These are phyloP conservation scores for Didymella pinodella DNA, from an alignment of 2,329 filamentous ascomycete species.

Conservation along the genomic window DNA sequence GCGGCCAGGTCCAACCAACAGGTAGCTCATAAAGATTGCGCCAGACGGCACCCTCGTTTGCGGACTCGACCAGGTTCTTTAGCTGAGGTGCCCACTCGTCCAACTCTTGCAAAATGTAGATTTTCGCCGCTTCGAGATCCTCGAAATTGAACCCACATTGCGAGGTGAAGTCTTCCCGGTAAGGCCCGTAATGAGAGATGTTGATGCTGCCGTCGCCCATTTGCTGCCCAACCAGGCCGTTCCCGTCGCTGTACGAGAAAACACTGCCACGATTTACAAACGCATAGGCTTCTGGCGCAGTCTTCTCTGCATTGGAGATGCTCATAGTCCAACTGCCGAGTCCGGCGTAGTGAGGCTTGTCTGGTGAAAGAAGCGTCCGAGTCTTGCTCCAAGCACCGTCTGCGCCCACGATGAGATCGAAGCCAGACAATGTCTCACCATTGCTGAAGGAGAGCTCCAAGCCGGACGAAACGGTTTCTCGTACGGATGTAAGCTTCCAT, in stretches of 20 bases:
- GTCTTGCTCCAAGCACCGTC: slow-evolving; percentile 56
- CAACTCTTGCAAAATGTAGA: slow-evolving; percentile 32
- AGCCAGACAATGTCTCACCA: slow-evolving; percentile 38
- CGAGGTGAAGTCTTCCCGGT: slow-evolving; percentile 36
- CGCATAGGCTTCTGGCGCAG: slow-evolving; percentile 39
- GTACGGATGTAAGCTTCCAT: slow-evolving; percentile 30
- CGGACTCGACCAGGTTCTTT: slow-evolving; percentile 34
- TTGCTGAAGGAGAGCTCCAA: slow-evolving; percentile 39
- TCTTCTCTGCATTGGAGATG: slow-evolving; percentile 38
- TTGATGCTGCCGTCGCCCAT: slow-evolving; percentile 46
- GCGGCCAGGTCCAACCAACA: slow-evolving; percentile 49
- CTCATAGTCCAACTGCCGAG: slow-evolving; percentile 44
- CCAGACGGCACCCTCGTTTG: slow-evolving; percentile 30
- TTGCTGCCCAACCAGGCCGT: slow-evolving; percentile 41
- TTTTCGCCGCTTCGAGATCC: slow-evolving; percentile 29
- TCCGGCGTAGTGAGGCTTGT: slow-evolving; percentile 49
- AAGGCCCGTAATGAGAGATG: slow-evolving; percentile 32
- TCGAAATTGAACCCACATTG: slow-evolving; percentile 30
- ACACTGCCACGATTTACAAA: slow-evolving; percentile 48
- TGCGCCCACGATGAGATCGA: slow-evolving; percentile 55
- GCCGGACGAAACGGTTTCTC: slow-evolving; percentile 19
- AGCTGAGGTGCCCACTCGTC: slow-evolving; percentile 45
- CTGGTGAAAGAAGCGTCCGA: slow-evolving; percentile 40
- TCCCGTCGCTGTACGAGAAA: slow-evolving; percentile 42
- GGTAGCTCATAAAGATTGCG: slow-evolving; percentile 52